A percentile compares a stretch with the other conserved stretches of the same genome.
Conservation (phyloP, 2,329 filamentous ascomycete genomes). For the Capronia americana region DNA sequence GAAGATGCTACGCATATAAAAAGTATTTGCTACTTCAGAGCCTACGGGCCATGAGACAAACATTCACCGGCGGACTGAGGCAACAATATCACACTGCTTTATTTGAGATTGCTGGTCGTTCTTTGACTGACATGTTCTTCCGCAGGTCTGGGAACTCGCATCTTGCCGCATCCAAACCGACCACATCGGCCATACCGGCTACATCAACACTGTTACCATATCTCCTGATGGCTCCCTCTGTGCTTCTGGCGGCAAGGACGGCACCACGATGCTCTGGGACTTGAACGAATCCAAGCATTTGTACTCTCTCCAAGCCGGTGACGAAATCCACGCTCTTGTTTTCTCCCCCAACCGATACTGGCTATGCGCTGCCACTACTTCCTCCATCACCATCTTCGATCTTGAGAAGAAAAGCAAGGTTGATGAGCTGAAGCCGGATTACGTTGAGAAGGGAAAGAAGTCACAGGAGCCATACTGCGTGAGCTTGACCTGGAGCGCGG, state of each 20-base stretch:
- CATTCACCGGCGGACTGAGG: slow-evolving; percentile 87
- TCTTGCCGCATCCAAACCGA: slow-evolving; percentile 99
- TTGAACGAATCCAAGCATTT: slow-evolving; percentile 99
- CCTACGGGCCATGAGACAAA: slow-evolving; percentile 94
- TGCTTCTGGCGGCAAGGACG: slow-evolving; percentile 99
- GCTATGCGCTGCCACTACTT: slow-evolving; percentile 97
- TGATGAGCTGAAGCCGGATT: slow-evolving; percentile 94
- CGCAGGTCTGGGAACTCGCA: slow-evolving; percentile 97
- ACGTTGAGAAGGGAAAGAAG: slow-evolving; percentile 97
- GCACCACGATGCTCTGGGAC: slow-evolving; percentile 99
- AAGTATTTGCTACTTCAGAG: slow-evolving; percentile 99
- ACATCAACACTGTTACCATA: slow-evolving; percentile 99
- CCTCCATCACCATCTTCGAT: slow-evolving; percentile 99
- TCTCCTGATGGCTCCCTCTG: slow-evolving; percentile 98
- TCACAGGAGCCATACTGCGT: slow-evolving; percentile 98
- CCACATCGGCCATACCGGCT: slow-evolving; percentile 99
- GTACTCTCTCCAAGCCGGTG: slow-evolving; percentile 98
- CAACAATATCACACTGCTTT: slow-evolving; percentile 27
- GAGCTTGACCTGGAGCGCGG: slow-evolving; percentile 94
- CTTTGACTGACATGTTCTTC: slow-evolving; percentile 41
- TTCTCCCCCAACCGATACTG: slow-evolving; percentile 99
- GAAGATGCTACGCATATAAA: slow-evolving; percentile 85
- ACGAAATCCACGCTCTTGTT: slow-evolving; percentile 99
- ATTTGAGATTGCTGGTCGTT: neutral
- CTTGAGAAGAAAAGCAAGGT: slow-evolving; percentile 98